Percentiles rank a stretch among this genome's conserved stretches.
These are phyloP conservation scores for Raphanus sativus DNA, from an alignment of 345 rosid genomes.

Conservation along the genomic window DNA sequence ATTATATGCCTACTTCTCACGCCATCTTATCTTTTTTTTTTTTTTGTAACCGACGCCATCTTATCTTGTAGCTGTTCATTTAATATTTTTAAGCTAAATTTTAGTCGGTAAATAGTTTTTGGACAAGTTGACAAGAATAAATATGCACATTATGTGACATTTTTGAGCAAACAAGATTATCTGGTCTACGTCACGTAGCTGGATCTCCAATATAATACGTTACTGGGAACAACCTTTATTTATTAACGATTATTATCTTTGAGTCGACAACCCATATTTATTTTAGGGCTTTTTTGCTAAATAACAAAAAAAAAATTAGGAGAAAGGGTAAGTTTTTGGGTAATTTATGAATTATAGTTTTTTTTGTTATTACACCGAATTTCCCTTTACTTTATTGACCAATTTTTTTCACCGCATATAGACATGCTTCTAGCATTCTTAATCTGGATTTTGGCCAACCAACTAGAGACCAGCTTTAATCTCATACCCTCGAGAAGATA, in stretches of 20 bases:
- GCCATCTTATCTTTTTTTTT: constrained; percentile 15
- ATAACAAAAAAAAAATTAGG: no score
- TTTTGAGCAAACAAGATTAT: neutral
- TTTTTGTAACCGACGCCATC: no score
- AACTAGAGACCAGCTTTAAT: neutral
- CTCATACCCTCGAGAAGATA: neutral
- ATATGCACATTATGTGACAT: neutral
- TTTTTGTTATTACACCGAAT: no score
- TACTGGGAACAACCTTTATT: neutral
- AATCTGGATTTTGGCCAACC: neutral
- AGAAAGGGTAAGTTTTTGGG: no score
- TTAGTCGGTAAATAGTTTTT: neutral
- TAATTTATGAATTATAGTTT: no score
- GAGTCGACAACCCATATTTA: neutral
- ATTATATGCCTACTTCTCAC: constrained; percentile 11
- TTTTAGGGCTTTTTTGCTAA: no score
- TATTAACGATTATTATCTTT: neutral
- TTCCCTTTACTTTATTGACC: neutral
- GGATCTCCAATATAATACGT: neutral
- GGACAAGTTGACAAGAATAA: neutral
- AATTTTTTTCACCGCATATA: neutral
- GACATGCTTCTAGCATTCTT: neutral
- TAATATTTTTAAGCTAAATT: neutral
- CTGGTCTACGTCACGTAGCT: neutral
- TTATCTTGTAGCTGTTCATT: neutral